phyloP scores from a whole-genome alignment of 2,329 filamentous ascomycete genomes.

The Coniochaeta hoffmannii region DNA sequence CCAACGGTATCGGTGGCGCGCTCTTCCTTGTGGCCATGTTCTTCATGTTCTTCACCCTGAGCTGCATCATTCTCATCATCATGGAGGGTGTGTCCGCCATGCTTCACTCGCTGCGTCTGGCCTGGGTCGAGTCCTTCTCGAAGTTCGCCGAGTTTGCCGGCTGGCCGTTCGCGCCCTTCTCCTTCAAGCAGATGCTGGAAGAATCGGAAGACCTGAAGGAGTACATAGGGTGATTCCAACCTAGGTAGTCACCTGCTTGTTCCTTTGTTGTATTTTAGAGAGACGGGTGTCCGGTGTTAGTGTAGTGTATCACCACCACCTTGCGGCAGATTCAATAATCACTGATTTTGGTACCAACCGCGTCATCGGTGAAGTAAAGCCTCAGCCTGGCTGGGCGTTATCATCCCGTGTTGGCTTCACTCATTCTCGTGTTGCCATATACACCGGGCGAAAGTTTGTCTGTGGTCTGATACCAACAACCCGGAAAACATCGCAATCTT shows the following conservation, averaged over 20 bases:
- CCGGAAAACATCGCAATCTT: not conserved
- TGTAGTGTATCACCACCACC: slow-evolving; percentile 1
- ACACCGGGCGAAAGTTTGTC: not conserved
- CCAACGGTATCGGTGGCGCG: slow-evolving; percentile 60
- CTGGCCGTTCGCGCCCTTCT: slow-evolving; percentile 81
- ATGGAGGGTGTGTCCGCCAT: slow-evolving; percentile 97
- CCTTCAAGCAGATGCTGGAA: slow-evolving; percentile 76
- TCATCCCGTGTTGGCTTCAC: not conserved
- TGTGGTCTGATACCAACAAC: not conserved
- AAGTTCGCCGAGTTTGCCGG: slow-evolving; percentile 94
- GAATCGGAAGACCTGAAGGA: slow-evolving; percentile 63
- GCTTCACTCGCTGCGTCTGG: slow-evolving; percentile 67
- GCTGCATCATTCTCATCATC: slow-evolving; percentile 62
- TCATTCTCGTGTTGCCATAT: not conserved
- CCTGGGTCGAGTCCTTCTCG: slow-evolving; percentile 97
- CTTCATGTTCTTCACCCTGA: slow-evolving; percentile 84
- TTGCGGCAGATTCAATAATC: slow-evolving; percentile 1
- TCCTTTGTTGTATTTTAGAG: slow-evolving; percentile 3
- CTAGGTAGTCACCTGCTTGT: not conserved
- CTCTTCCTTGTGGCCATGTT: slow-evolving; percentile 78
- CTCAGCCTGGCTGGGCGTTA: not conserved
- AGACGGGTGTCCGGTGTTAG: not conserved
- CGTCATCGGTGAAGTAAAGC: not conserved
- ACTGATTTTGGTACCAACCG: not conserved
- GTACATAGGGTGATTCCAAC: slow-evolving; percentile 36